Evolutionary conservation across 495 filamentous ascomycete species (phyloP).

Genomic region (Bombardia bombarda): DNA sequence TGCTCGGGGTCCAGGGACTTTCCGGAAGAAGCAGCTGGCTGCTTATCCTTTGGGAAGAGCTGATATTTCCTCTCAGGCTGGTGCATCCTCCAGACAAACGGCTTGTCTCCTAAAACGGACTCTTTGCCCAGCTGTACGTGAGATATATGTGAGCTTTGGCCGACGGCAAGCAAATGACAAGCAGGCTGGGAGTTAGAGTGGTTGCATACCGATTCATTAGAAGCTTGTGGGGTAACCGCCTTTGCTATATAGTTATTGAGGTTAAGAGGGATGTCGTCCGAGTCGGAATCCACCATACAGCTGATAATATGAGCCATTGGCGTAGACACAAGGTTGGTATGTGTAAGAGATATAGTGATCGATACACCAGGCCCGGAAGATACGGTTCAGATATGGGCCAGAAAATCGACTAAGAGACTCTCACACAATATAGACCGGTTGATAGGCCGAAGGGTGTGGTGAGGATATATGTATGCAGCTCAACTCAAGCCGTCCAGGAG

Average conservation of each 20-base stretch:
- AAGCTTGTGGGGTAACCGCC: constrained; percentile 31
- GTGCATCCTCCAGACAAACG: constrained; percentile 46
- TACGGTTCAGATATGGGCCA: constrained; percentile 19
- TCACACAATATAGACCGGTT: constrained; percentile 15
- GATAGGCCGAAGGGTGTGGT: constrained; percentile 17
- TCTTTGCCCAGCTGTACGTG: constrained; percentile 23
- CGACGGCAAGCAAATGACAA: constrained; percentile 7
- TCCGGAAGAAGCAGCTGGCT: constrained; percentile 23
- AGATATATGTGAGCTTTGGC: constrained; percentile 20
- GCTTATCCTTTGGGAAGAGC: constrained; percentile 42
- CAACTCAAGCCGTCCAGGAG: constrained; percentile 9
- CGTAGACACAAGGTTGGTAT: constrained; percentile 14
- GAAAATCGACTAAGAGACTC: constrained; percentile 13
- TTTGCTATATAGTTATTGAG: constrained; percentile 41
- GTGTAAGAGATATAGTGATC: constrained; percentile 27
- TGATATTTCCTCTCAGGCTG: constrained; percentile 45
- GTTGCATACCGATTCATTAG: constrained; percentile 39
- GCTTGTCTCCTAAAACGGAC: constrained; percentile 31
- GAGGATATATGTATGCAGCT: constrained; percentile 24
- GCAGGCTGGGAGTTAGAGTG: constrained; percentile 13
- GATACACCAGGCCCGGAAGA: constrained; percentile 19
- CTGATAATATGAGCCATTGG: constrained; percentile 44
- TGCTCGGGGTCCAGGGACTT: constrained; percentile 46
- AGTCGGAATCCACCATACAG: constrained; percentile 33
- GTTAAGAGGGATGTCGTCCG: constrained; percentile 25